Evolutionary conservation across 1,284 basidiomycete species (phyloP), one percentile per base, ranked within the genome.

Genomic region (Leccinum pseudoinsigne): DNA sequence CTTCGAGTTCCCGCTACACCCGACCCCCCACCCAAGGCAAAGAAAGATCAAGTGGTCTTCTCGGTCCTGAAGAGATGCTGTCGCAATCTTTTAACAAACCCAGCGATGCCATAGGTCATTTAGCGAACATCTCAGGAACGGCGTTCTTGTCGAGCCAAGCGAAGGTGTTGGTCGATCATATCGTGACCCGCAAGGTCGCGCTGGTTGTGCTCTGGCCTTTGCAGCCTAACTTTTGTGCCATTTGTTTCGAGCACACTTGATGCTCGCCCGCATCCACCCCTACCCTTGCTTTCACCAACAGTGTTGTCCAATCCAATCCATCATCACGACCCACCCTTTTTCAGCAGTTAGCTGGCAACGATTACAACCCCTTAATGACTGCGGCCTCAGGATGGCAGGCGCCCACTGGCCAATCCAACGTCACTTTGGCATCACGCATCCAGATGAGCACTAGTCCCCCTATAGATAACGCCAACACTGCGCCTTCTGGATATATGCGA

Each of bases 201-300:
- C 97, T 6, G 97, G 97, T 2, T 98, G 95, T 72, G 95, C 96
- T 0, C 77, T 95, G 18, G 93, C 96, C 0, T 95, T 99, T 69
- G 95, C 95, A n/a, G 84, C 94, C 79, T 99, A 58, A 90, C 93
- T 4, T 99, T 98, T 74, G 89, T 92, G 10, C 92, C 94, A 0
- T 97, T 92, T 71, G 92, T 98, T 2, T 84, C 91, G 2, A 88
- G 88, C 68, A 98, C 96, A 0, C 82, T 99, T 18, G 21, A 26
- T 26, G 23, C 23, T 69, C 72, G 3, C 69, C 70, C 1, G 38
- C 28, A 3, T 56, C 65, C 38, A 58, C 59, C 2, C 59, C 65
- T 57, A 59, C 62, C 28, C 47, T 58, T 51, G 0, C 31, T 53
- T 23, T 55, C n/a, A 40, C 50, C 26, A 51, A 42, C 26, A 45